Evolutionary conservation across 176 grass and related monocot genomes (phyloP).

Genomic region (Calamus simplicifolius): DNA sequence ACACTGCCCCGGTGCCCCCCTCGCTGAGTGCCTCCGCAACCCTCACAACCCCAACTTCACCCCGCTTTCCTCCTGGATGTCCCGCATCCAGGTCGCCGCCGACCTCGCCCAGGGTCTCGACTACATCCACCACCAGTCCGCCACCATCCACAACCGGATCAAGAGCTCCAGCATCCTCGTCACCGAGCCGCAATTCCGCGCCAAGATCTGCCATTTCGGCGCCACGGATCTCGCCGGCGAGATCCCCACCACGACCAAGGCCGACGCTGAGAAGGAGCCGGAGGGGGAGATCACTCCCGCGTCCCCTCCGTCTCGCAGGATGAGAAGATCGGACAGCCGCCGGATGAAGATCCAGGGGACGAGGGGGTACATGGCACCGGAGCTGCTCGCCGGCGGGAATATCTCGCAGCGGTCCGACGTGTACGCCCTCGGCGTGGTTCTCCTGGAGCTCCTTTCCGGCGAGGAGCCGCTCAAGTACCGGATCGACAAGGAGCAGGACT

Average conservation of each 20-base stretch:
- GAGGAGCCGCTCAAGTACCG: conserved; percentile 53
- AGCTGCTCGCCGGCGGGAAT: conserved; percentile 27
- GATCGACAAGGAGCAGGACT: conserved; percentile 26
- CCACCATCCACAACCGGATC: conserved; percentile 65
- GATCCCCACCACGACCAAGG: conserved; percentile 12
- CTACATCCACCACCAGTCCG: conserved; percentile 74
- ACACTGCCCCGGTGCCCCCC: conserved; percentile 27
- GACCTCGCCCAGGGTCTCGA: conserved; percentile 62
- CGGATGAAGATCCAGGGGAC: conserved; percentile 59
- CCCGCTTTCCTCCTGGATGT: conserved; percentile 52
- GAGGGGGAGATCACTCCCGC: no score
- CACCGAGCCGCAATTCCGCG: conserved; percentile 40
- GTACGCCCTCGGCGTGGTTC: conserved; percentile 60
- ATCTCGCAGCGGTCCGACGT: conserved; percentile 53
- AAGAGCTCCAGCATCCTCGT: conserved; percentile 65
- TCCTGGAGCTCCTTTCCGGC: conserved; percentile 77
- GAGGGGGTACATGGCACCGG: conserved; percentile 79
- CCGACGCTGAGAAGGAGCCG: neutral
- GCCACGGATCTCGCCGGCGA: conserved; percentile 64
- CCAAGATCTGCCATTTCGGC: conserved; percentile 81
- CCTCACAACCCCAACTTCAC: conserved; percentile 65
- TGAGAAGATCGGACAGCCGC: conserved; percentile 17
- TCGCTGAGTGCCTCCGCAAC: conserved; percentile 57
- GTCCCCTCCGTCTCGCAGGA: no score
- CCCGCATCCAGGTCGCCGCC: conserved; percentile 55